Evolutionary conservation across 2,329 filamentous ascomycete species (phyloP).

Genomic region (Nothomitra cinnamomea): DNA sequence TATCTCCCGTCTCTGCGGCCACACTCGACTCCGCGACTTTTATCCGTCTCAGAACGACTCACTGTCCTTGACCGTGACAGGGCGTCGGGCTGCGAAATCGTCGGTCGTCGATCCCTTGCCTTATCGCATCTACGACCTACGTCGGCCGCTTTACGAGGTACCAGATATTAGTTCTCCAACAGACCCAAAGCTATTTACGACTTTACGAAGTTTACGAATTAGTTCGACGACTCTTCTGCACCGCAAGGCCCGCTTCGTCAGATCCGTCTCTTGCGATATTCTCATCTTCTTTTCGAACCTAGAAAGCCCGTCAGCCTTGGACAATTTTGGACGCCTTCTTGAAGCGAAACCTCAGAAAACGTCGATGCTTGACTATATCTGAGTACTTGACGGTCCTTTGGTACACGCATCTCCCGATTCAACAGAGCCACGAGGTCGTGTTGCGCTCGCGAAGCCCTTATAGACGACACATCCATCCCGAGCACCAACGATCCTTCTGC

Average conservation of each 20-base stretch:
- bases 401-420: too few species aligned
- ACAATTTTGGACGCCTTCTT: neutral
- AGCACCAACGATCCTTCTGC: neutral
- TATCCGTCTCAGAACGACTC: neutral
- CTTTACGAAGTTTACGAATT: slow-evolving; percentile 3
- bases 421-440: too few species aligned
- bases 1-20: neutral
- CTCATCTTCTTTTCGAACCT: neutral
- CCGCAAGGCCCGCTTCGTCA: neutral
- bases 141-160: neutral
- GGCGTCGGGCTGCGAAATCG: neutral
- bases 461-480: neutral
- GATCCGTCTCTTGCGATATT: neutral
- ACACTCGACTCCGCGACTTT: neutral
- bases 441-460: too few species aligned
- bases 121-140: neutral
- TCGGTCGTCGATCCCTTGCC: neutral
- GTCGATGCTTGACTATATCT: neutral
- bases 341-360: neutral
- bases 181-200: neutral
- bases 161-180: neutral
- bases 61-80: neutral
- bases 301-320: neutral
- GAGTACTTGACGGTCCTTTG: too few species aligned
- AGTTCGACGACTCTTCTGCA: neutral